Base-by-base conservation (phyloP, 768 basidiomycete genomes). In the Psilocybe azurescens region DNA sequence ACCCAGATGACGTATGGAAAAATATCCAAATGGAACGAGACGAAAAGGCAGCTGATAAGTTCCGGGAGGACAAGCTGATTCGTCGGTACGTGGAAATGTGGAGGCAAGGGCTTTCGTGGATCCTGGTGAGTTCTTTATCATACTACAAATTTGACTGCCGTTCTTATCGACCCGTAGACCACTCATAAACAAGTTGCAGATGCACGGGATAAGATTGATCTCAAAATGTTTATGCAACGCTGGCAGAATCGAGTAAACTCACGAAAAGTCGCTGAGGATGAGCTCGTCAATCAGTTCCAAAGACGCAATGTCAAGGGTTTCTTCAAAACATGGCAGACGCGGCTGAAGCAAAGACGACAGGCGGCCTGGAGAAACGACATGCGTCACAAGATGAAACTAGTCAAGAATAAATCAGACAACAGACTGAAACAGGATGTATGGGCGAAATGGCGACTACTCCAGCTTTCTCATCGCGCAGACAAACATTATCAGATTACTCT, bases 1-100 rank as follows among this genome's bases (percentile, higher is more conserved):
- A 90, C 67, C 86, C 89, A 69, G 86, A 89, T 58, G 89, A 91
- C 60, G 89, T 89, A 0, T 94, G 91, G 90, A 87, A 87, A 65
- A 91, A 87, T 64, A 87, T 93, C 36, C 81, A 83, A 69, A 84
- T 89, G 80, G 81, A 84, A 50, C 84, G 85, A 67, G 86, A 91
- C 65, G 89, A 93, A 69, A 78, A 83, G 66, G 83, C 86, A 30
- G 94, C 94, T 18, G 90, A 88, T 71, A 78, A 79, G 58, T 93
- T 89, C 72, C 80, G 88, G 48, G 77, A 85, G 32, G 84, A 87
- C 55, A 81, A 80, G 55, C 75, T 94, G 59, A 55, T 92, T 29
- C 87, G 88, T 67, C 85, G 85, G 14, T 93, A 86, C 68, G 91
- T 88, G 86, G 84, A 88, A 52, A 83, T 89, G 61, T 95, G 94